phyloP scores from a whole-genome alignment of 352 stramenopile species.

The Thalassiosira gravida region DNA sequence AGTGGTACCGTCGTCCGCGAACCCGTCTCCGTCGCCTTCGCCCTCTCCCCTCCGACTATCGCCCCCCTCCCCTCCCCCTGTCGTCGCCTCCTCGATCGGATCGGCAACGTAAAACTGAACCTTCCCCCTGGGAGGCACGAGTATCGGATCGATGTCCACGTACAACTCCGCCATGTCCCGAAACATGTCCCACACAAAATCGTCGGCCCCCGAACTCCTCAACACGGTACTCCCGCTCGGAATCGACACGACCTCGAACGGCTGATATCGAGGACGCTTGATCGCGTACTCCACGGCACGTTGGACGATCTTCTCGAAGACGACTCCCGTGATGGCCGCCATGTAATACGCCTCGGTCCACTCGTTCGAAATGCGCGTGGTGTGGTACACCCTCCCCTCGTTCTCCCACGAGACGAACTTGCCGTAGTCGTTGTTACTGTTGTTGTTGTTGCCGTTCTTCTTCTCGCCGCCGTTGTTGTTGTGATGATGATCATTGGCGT shows the following conservation, averaged over 20 bases:
- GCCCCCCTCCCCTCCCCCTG: not conserved
- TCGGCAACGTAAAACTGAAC: slow-evolving; percentile 60
- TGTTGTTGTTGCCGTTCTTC: too few species aligned
- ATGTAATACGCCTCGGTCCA: slow-evolving; percentile 80
- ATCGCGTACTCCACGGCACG: slow-evolving; percentile 67
- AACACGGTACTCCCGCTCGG: slow-evolving; percentile 49
- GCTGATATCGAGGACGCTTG: slow-evolving; percentile 75
- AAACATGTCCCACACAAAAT: slow-evolving; percentile 79
- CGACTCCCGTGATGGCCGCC: slow-evolving; percentile 76
- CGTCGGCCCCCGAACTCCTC: slow-evolving; percentile 58
- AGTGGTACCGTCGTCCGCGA: too few species aligned
- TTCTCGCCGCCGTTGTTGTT: too few species aligned
- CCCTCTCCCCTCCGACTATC: slow-evolving; percentile 13
- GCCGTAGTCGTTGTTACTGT: slow-evolving; percentile 37
- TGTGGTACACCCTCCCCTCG: slow-evolving; percentile 70
- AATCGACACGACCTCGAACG: slow-evolving; percentile 70
- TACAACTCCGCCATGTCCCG: slow-evolving; percentile 69
- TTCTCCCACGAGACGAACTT: slow-evolving; percentile 65
- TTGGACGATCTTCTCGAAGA: slow-evolving; percentile 74
- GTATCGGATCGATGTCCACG: slow-evolving; percentile 74
- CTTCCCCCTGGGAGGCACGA: slow-evolving; percentile 53
- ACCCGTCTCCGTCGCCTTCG: too few species aligned
- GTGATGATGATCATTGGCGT: too few species aligned
- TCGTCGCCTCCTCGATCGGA: slow-evolving; percentile 17
- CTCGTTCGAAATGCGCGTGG: slow-evolving; percentile 65